phyloP scores from a whole-genome alignment of 1,284 basidiomycete genomes.

The Meira nashicola region DNA sequence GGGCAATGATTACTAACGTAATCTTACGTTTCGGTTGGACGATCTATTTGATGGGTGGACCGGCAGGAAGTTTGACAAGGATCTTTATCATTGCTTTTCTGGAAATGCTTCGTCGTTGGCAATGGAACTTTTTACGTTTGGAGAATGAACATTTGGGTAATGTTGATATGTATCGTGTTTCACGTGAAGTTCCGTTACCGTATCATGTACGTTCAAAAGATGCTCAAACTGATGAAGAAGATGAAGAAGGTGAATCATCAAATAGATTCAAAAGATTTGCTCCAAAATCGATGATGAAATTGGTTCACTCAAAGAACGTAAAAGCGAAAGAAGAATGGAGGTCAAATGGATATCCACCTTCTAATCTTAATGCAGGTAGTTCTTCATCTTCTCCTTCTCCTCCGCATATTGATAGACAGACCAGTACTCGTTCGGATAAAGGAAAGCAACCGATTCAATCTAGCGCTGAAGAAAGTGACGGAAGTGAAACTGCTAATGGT shows the following conservation, averaged over 20 bases:
- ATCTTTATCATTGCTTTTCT: constrained; percentile 67
- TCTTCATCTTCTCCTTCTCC: neutral
- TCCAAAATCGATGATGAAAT: neutral
- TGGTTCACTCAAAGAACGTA: neutral
- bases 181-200: constrained; percentile 70
- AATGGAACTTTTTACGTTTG: constrained; percentile 81
- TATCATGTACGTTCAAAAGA: constrained; percentile 55
- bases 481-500: neutral
- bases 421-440: neutral
- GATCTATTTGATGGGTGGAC: constrained; percentile 65
- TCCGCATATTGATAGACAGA: neutral
- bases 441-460: neutral
- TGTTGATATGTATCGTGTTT: constrained; percentile 76
- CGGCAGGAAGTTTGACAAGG: constrained; percentile 57
- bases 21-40: constrained; percentile 76
- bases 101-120: constrained; percentile 75
- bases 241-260: constrained; percentile 8
- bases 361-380: neutral
- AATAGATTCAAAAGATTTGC: constrained; percentile 3
- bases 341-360: neutral
- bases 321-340: constrained; percentile 1
- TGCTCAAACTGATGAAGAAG: constrained; percentile 14
- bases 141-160: constrained; percentile 72
- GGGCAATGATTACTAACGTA: constrained; percentile 62
- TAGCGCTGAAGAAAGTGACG: neutral